Conservation (phyloP, 2,329 filamentous ascomycete genomes). For the Cryphonectria nitschkei region DNA sequence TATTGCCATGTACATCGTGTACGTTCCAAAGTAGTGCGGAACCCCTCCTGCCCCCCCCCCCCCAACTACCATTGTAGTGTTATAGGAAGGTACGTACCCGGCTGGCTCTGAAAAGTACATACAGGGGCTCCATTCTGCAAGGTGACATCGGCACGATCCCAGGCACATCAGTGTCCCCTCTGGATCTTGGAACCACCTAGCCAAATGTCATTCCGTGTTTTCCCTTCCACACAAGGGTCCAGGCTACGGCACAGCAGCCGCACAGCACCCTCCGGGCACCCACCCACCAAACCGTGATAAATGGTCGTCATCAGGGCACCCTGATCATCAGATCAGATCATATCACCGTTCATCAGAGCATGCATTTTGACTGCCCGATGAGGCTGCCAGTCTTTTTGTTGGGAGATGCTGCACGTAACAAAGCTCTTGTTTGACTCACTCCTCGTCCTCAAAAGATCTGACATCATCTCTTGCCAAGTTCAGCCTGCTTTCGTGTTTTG, state of each 20-base stretch:
- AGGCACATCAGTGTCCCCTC: slow-evolving; percentile 1
- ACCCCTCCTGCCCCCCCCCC: neutral
- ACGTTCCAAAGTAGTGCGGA: neutral
- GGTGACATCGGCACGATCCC: neutral
- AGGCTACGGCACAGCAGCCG: neutral
- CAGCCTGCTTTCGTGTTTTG: slow-evolving; percentile 4
- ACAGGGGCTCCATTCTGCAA: neutral
- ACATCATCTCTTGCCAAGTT: slow-evolving; percentile 8
- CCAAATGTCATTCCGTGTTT: neutral
- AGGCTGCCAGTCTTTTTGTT: neutral
- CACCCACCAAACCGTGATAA: neutral
- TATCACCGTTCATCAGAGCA: neutral
- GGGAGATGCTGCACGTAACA: neutral
- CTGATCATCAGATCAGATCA: neutral
- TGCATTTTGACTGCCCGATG: neutral
- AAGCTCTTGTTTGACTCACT: neutral
- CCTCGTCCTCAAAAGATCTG: neutral
- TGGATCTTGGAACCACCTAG: neutral
- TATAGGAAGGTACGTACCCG: neutral
- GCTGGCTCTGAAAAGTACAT: no score
- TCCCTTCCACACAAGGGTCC: neutral
- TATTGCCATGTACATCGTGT: neutral
- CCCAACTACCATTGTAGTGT: neutral
- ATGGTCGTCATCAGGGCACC: neutral
- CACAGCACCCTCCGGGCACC: neutral